Percentiles rank a stretch among this genome's conserved stretches.
These are phyloP conservation scores for Wickerhamiella dianesei DNA, from an alignment of 805 yeast species.

Conservation along the genomic window DNA sequence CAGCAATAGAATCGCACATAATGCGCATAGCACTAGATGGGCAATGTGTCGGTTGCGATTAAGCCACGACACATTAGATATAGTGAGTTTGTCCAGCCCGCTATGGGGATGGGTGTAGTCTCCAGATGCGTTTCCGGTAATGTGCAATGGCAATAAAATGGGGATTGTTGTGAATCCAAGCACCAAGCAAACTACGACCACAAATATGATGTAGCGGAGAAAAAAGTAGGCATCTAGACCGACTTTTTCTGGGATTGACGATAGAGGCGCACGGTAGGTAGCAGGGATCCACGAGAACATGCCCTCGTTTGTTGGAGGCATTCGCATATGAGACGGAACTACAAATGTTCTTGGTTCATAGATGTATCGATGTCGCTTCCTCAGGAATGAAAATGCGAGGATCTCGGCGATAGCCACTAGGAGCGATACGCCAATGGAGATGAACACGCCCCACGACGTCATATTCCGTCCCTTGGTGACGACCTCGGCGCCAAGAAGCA, in stretches of 20 bases:
- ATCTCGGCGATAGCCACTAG: constrained; percentile 41
- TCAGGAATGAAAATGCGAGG: constrained; percentile 27
- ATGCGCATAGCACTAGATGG: constrained; percentile 48
- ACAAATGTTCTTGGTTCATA: constrained; percentile 44
- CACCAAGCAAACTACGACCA: constrained; percentile 38
- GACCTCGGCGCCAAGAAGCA: constrained; percentile 13
- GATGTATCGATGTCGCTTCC: constrained; percentile 27
- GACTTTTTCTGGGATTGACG: constrained; percentile 31
- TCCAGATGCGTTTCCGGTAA: constrained; percentile 26
- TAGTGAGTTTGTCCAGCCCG: constrained; percentile 48
- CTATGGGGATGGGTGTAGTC: constrained; percentile 27
- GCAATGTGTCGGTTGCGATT: constrained; percentile 39
- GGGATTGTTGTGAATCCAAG: constrained; percentile 45
- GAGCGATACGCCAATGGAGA: constrained; percentile 31
- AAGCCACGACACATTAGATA: constrained; percentile 49
- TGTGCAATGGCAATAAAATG: constrained; percentile 51
- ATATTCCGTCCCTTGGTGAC: constrained; percentile 11
- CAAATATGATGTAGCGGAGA: constrained; percentile 42
- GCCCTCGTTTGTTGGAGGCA: constrained; percentile 23
- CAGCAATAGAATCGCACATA: constrained; percentile 46
- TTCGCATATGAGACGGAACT: constrained; percentile 31
- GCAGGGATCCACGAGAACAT: constrained; percentile 46
- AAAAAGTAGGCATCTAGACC: constrained; percentile 72
- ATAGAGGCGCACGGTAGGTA: constrained; percentile 29
- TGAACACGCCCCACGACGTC: constrained; percentile 12